Evolutionary conservation across 176 grass and related monocot genomes (phyloP).

Genomic region (Triticum timopheevii): DNA sequence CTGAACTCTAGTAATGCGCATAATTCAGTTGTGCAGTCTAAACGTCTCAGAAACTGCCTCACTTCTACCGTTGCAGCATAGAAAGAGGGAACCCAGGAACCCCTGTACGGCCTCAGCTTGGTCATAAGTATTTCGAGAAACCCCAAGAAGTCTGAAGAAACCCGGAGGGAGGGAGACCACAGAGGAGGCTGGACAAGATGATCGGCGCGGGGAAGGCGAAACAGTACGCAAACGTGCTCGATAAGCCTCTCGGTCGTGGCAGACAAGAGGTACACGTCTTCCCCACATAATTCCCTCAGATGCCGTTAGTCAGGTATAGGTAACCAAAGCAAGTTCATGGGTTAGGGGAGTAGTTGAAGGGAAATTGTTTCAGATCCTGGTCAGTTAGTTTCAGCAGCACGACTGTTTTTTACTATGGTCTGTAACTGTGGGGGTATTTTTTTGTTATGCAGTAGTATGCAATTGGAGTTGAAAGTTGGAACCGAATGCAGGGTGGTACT

Average conservation of each 20-base stretch:
- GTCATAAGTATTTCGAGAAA: background rate
- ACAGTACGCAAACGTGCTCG: conserved; percentile 92
- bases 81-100: background rate
- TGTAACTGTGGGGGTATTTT: background rate
- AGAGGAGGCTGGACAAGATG: conserved; percentile 47
- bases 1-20: background rate
- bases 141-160: background rate
- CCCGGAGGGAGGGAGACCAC: background rate
- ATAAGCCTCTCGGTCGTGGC: conserved; percentile 88
- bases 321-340: background rate
- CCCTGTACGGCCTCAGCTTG: background rate
- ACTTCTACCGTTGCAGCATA: background rate
- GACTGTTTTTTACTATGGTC: background rate
- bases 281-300: background rate
- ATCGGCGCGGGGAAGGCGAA: conserved; percentile 93
- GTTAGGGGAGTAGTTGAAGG: background rate
- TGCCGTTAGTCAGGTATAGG: background rate
- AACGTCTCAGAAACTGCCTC: background rate
- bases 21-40: background rate
- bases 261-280: conserved; percentile 57
- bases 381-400: background rate
- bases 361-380: background rate
- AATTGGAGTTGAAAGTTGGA: background rate
- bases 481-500: background rate
- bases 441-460: background rate